Evolutionary conservation across 139 green algal species (phyloP), one percentile per base, ranked within the genome.

Genomic region (Astrephomene gubernaculifera): DNA sequence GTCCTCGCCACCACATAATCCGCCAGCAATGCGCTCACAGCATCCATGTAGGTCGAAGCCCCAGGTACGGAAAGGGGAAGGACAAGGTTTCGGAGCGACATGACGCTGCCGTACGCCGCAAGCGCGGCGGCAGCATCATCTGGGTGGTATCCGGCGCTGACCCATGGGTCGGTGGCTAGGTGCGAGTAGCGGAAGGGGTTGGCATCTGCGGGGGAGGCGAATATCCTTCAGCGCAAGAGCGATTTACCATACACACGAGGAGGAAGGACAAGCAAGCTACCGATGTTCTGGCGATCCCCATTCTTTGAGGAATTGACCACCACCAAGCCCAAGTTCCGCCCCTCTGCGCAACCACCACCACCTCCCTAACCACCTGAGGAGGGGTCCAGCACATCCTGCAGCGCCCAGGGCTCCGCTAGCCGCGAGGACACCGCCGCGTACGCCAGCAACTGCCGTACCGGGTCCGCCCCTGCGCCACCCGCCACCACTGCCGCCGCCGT

Each of bases 51-150:
- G 5, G 35, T n/a, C 7, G 2, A 17, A 2, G 52, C 33, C 6
- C 72, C 72, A 0, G 72, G 72, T 4, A 81, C 52, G 21, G 52
- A 19, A 27, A 81, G 72, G 24, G 72, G 72, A 33, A 81, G 52
- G 22, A 24, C 72, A 22, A 53, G 24, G 52, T 81, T 81, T 41
- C 41, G 19, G 33, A 19, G 24, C 29, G 52, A 27, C 72, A 68
- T 53, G 35, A 52, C 35, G 21, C 22, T n/a, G 52, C 52, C 72
- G 52, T 81, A 81, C 4, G 72, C 72, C 2, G 72, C 33, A 33
- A 81, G 72, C 0, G 36, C 52, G 24, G 72, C 72, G 52, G 72
- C 35, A 4, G 72, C 52, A 35, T 81, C 72, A 7, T 63, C 31
- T 2, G 22, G 22, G 35, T 53, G 7, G 35, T 81, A 81, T 2